phyloP scores from a whole-genome alignment of 306 rosid species.

The Cicer pinnatifidum region DNA sequence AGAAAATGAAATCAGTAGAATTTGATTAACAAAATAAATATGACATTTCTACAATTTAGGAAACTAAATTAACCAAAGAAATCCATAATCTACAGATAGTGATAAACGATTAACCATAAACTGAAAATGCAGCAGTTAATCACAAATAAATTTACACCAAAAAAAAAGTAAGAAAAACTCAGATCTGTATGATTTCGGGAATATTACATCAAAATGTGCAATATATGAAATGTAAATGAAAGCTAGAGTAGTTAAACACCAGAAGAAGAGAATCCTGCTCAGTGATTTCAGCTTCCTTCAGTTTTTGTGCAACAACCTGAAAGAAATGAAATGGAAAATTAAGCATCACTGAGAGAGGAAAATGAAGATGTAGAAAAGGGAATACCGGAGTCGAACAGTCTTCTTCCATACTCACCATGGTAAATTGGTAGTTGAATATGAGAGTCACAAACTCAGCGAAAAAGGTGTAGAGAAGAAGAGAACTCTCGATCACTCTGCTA shows the following conservation, averaged over 20 bases:
- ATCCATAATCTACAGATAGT: slow-evolving; percentile 12
- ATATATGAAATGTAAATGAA: slow-evolving; percentile 42
- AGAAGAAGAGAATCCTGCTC: slow-evolving; percentile 98
- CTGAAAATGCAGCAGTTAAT: slow-evolving; percentile 37
- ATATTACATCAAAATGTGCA: not conserved
- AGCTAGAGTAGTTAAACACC: slow-evolving; percentile 51
- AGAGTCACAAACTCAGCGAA: slow-evolving; percentile 35
- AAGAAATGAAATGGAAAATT: slow-evolving; percentile 35
- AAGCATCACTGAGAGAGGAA: slow-evolving; percentile 21
- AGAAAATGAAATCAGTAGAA: slow-evolving; percentile 19
- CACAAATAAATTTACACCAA: not conserved
- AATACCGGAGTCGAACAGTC: slow-evolving; percentile 20
- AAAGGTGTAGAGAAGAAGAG: slow-evolving; percentile 6
- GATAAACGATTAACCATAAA: not conserved
- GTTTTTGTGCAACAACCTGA: slow-evolving; percentile 87
- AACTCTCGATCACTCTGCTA: not conserved
- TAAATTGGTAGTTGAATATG: slow-evolving; percentile 39
- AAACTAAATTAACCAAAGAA: slow-evolving; percentile 26
- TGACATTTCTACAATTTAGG: not conserved
- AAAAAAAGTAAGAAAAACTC: not conserved
- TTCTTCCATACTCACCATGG: slow-evolving; percentile 58
- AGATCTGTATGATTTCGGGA: not conserved
- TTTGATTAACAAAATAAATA: slow-evolving; percentile 8
- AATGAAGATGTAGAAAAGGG: slow-evolving; percentile 37
- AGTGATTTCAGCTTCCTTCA: slow-evolving; percentile 89